phyloP scores from a whole-genome alignment of 208 protist species.

The Crithidia thermophila region DNA sequence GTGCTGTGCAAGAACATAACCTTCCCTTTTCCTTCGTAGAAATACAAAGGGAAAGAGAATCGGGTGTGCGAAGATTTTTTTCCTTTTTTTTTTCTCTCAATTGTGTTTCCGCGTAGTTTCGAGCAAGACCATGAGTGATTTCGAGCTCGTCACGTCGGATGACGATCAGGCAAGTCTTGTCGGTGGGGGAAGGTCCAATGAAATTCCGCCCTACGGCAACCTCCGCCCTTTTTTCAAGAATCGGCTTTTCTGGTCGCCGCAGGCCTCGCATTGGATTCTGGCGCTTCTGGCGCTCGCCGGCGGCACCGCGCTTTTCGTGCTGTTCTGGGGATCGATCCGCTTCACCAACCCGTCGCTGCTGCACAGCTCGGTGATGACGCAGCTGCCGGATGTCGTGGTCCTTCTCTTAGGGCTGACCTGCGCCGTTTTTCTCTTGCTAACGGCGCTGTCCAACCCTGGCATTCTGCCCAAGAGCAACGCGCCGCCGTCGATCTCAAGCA shows the following conservation, averaged over 20 bases:
- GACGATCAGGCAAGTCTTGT: slow-evolving; percentile 22
- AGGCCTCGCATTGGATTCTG: slow-evolving; percentile 34
- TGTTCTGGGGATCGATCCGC: slow-evolving; percentile 34
- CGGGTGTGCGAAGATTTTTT: too few relatives aligned
- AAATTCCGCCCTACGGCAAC: slow-evolving; percentile 27
- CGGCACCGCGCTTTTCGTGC: slow-evolving; percentile 22
- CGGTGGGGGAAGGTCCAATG: slow-evolving; percentile 6
- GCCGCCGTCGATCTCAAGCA: slow-evolving; percentile 11
- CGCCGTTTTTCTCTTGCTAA: slow-evolving; percentile 20
- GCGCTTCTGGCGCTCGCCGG: slow-evolving; percentile 14
- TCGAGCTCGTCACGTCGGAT: slow-evolving; percentile 30
- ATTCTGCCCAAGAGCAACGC: slow-evolving; percentile 27
- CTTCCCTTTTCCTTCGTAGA: too few relatives aligned
- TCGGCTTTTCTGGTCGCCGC: slow-evolving; percentile 29
- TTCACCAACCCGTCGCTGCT: slow-evolving; percentile 25
- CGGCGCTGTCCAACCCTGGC: slow-evolving; percentile 31
- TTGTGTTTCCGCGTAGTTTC: not conserved
- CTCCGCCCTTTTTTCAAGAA: slow-evolving; percentile 26
- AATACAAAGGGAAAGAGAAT: too few relatives aligned
- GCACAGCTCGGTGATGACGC: slow-evolving; percentile 23
- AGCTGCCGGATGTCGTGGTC: slow-evolving; percentile 23
- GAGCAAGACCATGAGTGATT: slow-evolving; percentile 24
- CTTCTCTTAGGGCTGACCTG: slow-evolving; percentile 15
- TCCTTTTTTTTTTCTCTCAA: not conserved
- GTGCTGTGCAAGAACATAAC: too few relatives aligned